Evolutionary conservation across 768 basidiomycete species (phyloP).

Genomic region (Leccinum olivaceopallidum): DNA sequence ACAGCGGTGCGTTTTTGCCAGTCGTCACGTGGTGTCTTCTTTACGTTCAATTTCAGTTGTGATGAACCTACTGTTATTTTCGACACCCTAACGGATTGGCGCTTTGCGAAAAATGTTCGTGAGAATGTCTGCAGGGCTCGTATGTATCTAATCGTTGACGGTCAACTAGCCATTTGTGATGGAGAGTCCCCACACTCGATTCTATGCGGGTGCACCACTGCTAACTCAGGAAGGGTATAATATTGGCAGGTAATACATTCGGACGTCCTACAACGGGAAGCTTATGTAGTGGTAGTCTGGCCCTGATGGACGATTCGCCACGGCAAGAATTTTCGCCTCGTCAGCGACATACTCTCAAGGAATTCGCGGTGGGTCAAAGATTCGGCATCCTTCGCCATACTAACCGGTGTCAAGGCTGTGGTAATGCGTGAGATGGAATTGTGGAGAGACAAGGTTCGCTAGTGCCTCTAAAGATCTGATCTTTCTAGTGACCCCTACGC

Average conservation of each 20-base stretch:
- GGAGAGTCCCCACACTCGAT: constrained; percentile 68
- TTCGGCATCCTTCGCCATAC: not conserved
- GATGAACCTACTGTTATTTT: constrained; percentile 88
- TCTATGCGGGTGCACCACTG: constrained; percentile 91
- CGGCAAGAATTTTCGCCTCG: constrained; percentile 84
- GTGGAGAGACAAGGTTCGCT: constrained; percentile 83
- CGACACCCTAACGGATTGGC: constrained; percentile 82
- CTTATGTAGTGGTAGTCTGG: constrained; percentile 49
- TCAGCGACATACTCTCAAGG: constrained; percentile 89
- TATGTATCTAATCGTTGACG: constrained; percentile 1
- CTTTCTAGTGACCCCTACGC: not conserved
- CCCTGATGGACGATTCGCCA: constrained; percentile 82
- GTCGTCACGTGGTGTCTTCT: not conserved
- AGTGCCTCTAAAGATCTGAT: not conserved
- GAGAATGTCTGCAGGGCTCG: not conserved
- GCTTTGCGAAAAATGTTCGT: constrained; percentile 80
- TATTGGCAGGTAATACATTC: constrained; percentile 66
- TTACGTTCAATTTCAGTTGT: constrained; percentile 43
- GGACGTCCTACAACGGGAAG: not conserved
- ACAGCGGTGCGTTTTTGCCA: constrained; percentile 51
- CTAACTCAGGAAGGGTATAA: constrained; percentile 90
- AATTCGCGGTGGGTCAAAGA: constrained; percentile 66
- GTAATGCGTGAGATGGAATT: constrained; percentile 95
- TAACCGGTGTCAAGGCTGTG: constrained; percentile 51
- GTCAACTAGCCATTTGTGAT: constrained; percentile 63